phyloP scores from a whole-genome alignment of 805 yeast genomes.

The Trichomonascus vanleenenianus region DNA sequence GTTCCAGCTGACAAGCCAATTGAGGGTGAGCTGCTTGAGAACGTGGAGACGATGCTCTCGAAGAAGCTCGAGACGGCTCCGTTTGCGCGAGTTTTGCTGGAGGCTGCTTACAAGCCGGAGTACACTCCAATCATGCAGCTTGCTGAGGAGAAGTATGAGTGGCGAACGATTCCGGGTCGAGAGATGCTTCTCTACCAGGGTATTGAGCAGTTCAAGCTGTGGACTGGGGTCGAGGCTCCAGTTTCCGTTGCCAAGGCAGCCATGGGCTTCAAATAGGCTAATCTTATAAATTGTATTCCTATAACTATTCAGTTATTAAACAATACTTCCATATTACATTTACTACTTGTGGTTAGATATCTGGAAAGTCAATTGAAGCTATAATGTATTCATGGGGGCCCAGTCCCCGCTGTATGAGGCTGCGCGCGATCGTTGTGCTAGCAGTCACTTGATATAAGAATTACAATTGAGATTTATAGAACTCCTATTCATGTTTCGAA shows the following conservation, averaged over 20 bases:
- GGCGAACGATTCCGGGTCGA: slow-evolving; percentile 86
- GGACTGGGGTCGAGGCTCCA: slow-evolving; percentile 41
- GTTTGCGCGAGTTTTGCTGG: slow-evolving; percentile 55
- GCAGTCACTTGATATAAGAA: too few relatives aligned
- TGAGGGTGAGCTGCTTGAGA: slow-evolving; percentile 42
- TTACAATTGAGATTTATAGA: too few relatives aligned
- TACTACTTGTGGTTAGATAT: too few relatives aligned
- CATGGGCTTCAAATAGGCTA: neutral
- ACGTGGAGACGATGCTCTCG: slow-evolving; percentile 41
- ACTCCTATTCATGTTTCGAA: too few relatives aligned
- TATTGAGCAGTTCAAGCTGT: slow-evolving; percentile 70
- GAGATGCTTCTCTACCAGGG: slow-evolving; percentile 94
- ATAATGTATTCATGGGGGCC: too few relatives aligned
- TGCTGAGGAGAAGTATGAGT: slow-evolving; percentile 52
- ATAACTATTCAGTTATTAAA: too few relatives aligned
- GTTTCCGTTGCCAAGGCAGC: slow-evolving; percentile 11
- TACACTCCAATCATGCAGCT: slow-evolving; percentile 79
- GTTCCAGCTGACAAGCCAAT: slow-evolving; percentile 76
- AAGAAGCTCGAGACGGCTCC: slow-evolving; percentile 34
- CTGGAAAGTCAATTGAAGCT: too few relatives aligned
- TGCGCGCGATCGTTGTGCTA: too few relatives aligned
- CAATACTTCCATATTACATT: too few relatives aligned
- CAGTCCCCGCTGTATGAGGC: too few relatives aligned
- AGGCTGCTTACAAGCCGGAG: slow-evolving; percentile 91
- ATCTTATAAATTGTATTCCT: too few relatives aligned